A percentile compares a stretch with the other conserved stretches of the same genome.
These are phyloP conservation scores for Termitomyces sp. DNA, from an alignment of 768 basidiomycete species.

Conservation along the genomic window DNA sequence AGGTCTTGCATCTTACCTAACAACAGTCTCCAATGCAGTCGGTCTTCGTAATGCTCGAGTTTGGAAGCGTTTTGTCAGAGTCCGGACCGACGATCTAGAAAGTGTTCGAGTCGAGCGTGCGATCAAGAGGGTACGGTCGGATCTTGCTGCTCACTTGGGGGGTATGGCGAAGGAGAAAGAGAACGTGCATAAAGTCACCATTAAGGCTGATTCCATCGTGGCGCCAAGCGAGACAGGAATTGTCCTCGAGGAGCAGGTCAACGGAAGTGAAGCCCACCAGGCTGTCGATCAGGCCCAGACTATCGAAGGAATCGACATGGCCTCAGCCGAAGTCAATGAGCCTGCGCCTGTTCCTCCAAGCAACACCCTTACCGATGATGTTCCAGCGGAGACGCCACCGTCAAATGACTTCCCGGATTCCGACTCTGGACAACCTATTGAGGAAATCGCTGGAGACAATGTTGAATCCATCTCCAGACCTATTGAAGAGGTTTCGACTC, in stretches of 20 bases:
- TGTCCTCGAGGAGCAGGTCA: slow-evolving; percentile 22
- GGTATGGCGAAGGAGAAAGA: slow-evolving; percentile 26
- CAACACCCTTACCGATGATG: slow-evolving; percentile 2
- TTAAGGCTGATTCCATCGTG: slow-evolving; percentile 11
- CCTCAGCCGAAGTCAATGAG: slow-evolving; percentile 10
- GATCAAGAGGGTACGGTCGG: slow-evolving; percentile 82
- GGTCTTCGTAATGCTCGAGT: slow-evolving; percentile 55
- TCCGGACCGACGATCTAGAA: slow-evolving; percentile 83
- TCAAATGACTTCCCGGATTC: slow-evolving; percentile 3
- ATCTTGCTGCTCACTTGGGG: slow-evolving; percentile 68
- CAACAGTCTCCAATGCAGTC: slow-evolving; percentile 65
- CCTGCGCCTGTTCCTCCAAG: neutral
- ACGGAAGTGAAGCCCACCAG: slow-evolving; percentile 30
- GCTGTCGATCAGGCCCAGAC: slow-evolving; percentile 36
- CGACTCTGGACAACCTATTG: slow-evolving; percentile 2
- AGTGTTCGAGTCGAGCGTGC: slow-evolving; percentile 83
- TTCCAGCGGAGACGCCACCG: slow-evolving; percentile 7
- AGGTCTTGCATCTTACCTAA: slow-evolving; percentile 74
- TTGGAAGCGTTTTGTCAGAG: slow-evolving; percentile 85
- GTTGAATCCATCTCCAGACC: neutral
- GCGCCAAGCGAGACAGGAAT: slow-evolving; percentile 15
- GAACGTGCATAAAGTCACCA: slow-evolving; percentile 15
- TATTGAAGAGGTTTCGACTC: slow-evolving; percentile 13
- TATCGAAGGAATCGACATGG: slow-evolving; percentile 18
- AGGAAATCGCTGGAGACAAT: neutral